These are phyloP conservation scores for Russula sp. DNA, from an alignment of 768 basidiomycete genomes.

Conservation along the genomic window DNA sequence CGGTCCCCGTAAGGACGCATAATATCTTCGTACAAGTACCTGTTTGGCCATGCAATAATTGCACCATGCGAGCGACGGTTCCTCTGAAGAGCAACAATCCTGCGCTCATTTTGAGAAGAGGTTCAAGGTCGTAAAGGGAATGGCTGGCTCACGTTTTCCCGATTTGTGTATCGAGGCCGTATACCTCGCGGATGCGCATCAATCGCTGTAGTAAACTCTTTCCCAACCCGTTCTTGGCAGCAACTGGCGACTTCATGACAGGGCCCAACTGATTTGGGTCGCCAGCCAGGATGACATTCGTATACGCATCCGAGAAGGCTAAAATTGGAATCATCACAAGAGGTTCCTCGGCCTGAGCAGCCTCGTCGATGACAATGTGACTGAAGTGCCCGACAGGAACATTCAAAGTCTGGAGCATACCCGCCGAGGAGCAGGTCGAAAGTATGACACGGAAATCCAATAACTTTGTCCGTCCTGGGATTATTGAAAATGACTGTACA, in stretches of 20 bases:
- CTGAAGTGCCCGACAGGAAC: slow-evolving; percentile 53
- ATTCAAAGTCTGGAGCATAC: slow-evolving; percentile 48
- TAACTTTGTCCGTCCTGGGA: slow-evolving; percentile 40
- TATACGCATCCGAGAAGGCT: slow-evolving; percentile 36
- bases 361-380: slow-evolving; percentile 64
- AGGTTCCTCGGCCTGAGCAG: slow-evolving; percentile 61
- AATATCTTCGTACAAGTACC: slow-evolving; percentile 41
- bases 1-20: slow-evolving; percentile 36
- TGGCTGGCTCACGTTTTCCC: slow-evolving; percentile 37
- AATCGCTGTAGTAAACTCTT: slow-evolving; percentile 40
- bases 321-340: slow-evolving; percentile 49
- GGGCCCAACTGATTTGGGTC: slow-evolving; percentile 43
- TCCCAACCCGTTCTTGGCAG: slow-evolving; percentile 34
- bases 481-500: slow-evolving; percentile 40
- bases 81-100: slow-evolving; percentile 25
- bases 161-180: slow-evolving; percentile 30
- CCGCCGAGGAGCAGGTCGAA: slow-evolving; percentile 55
- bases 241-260: slow-evolving; percentile 37
- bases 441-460: slow-evolving; percentile 52
- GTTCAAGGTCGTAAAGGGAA: not conserved
- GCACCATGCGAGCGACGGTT: slow-evolving; percentile 33
- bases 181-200: slow-evolving; percentile 36
- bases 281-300: slow-evolving; percentile 41
- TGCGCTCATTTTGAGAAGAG: slow-evolving; percentile 16
- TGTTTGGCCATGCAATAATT: slow-evolving; percentile 57